A percentile compares a stretch with the other conserved stretches of the same genome.
phyloP scores from a whole-genome alignment of 176 grass and related monocot species.

The Pharus latifolius region DNA sequence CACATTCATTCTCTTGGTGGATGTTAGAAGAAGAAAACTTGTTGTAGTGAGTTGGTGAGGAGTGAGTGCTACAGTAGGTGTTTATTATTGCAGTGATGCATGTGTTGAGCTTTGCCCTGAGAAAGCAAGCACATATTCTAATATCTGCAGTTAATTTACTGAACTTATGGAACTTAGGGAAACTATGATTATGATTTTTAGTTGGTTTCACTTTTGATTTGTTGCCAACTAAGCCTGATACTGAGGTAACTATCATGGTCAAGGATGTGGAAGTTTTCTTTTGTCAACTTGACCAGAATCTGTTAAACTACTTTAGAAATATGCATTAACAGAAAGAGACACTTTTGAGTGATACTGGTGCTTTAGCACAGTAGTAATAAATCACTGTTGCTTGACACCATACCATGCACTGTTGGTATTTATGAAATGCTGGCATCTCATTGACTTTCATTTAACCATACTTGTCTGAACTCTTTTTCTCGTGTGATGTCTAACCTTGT shows the following conservation, averaged over 20 bases:
- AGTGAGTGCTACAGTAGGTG: background rate
- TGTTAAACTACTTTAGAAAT: background rate
- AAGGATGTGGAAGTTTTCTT: background rate
- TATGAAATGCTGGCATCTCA: background rate
- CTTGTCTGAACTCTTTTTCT: background rate
- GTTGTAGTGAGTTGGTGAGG: background rate
- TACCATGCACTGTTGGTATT: background rate
- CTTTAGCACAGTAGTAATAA: background rate
- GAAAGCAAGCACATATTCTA: background rate
- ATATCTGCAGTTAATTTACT: background rate
- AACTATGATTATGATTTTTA: background rate
- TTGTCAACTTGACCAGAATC: background rate
- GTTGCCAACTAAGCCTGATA: too few species aligned
- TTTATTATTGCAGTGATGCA: background rate
- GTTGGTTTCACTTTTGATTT: too few species aligned
- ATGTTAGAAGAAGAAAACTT: background rate
- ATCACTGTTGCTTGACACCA: background rate
- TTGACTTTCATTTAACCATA: constrained; percentile 5
- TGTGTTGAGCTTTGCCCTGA: background rate
- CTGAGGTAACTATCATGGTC: background rate
- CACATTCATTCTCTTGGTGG: background rate
- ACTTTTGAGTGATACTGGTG: background rate
- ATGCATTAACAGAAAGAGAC: background rate
- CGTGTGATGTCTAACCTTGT: constrained; percentile 8
- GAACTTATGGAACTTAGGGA: background rate